Base-by-base conservation (phyloP, 1,284 basidiomycete genomes). In the Thecaphora thlaspeos region DNA sequence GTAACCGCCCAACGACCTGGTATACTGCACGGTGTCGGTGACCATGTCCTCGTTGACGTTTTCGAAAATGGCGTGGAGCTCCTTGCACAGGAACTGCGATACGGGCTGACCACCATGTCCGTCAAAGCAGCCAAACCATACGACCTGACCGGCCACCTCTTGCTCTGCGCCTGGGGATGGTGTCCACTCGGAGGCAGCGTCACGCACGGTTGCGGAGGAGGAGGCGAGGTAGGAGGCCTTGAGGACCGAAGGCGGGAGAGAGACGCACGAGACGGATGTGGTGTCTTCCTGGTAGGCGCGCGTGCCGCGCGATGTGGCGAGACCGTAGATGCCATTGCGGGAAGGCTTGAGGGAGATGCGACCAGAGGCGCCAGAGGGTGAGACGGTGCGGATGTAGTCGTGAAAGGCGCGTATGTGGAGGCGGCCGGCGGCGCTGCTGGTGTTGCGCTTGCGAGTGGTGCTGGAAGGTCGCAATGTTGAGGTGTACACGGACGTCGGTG, bases 61-160 rank as follows among this genome's bases (percentile, higher is more conserved):
- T 43, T 76, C 75, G 41, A 76, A 76, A 14, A 70, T 70, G 26
- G 42, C 44, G 46, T 76, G 75, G 47, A 77, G 50, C 15, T 65
- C 51, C 18, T 64, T 54, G 0, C 56, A 30, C n/a, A 77, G 53
- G 37, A 73, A 73, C 22, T 51, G 51, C 17, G 74, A 73, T 10
- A 76, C 62, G 23, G 48, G 48, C 46, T 61, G 61, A 5, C 75
- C 73, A 21, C 75, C 75, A 30, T 76, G 74, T 12, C 73, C 75
- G 48, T 77, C 75, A 32, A 70, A 77, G 41, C 67, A 68, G n/a
- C 57, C 73, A 24, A 75, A 73, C 75, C 75, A 77, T 21, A 65
- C 66, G n/a, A 77, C 61, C 46, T 77, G 75, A 0, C 62, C 67
- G 3, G 66, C 75, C 8, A 76, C 32, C 36, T 69, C 72, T 17